Base-by-base conservation (phyloP, 176 grass and related monocot genomes). In the Musa schizocarpa region DNA sequence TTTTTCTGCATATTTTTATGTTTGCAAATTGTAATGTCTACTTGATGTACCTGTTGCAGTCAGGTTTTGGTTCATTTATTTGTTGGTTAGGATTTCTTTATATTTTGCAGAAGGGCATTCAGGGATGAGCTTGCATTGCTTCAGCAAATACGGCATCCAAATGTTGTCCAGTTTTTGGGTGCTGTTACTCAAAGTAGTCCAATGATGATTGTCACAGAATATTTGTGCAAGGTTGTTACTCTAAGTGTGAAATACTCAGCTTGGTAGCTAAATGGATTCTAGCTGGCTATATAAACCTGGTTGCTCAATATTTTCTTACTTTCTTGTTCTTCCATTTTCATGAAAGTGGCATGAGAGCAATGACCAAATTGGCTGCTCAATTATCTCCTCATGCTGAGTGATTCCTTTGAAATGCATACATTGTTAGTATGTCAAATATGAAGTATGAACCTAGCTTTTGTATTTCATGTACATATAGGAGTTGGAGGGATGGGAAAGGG, bases 161-260 rank as follows among this genome's bases (percentile, higher is more conserved):
- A 99, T 86, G 90, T 99, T 2, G 95, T 89, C 53, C 88, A 91
- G 66, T 99, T 99, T 83, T 87, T 99, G 78, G 95, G 95, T 54
- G 95, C 87, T 65, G 95, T 99, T 75, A 99, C 95, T 82, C 95
- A 91, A 80, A 94, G 90, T 71, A 93, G 68, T 73, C 95, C 95
- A 22, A 99, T 99, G 95, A 99, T 99, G 90, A 99, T 99, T 80
- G 90, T 99, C 9, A 99, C 89, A 75, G 95, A 99, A 84, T 94
- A 72, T 91, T 84, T 99, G 86, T 88, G 84, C 53, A 94, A 99
- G 90, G 95, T 99, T 87, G 77, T 82, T 77, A 17, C 50, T 54
- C 9, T 66, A 59, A 74, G 55, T 62, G 67, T 29, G 8, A 10
- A 16, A 48, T 43, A 43, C 34, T 43, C 34, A 43, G 34, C 34